Evolutionary conservation across 2,329 filamentous ascomycete genomes (phyloP).

Genomic region (Claviceps fusiformis): DNA sequence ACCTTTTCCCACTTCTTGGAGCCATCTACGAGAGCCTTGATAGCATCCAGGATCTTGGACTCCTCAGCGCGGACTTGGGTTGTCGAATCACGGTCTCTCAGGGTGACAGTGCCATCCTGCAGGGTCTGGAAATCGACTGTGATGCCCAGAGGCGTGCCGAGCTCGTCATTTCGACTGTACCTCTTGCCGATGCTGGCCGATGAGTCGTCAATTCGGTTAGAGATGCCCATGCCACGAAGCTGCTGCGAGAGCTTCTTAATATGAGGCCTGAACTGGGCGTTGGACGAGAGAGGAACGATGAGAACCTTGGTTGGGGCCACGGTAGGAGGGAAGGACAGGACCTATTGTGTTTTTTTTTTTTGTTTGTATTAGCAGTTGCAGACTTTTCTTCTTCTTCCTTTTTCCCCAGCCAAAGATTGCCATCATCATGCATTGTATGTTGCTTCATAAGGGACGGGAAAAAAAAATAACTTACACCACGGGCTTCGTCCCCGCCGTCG

Average conservation of each 20-base stretch:
- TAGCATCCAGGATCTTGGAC: slow-evolving; percentile 64
- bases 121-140: slow-evolving; percentile 94
- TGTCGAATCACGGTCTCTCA: slow-evolving; percentile 82
- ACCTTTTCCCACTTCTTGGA: slow-evolving; percentile 54
- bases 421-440: neutral
- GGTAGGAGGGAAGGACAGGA: slow-evolving; percentile 40
- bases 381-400: no score
- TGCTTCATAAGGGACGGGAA: neutral
- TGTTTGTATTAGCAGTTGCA: neutral
- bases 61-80: slow-evolving; percentile 78
- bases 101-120: slow-evolving; percentile 72
- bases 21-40: slow-evolving; percentile 39
- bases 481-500: slow-evolving; percentile 54
- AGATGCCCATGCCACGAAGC: slow-evolving; percentile 63
- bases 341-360: slow-evolving; percentile 19
- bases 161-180: slow-evolving; percentile 87
- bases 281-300: slow-evolving; percentile 74
- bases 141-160: slow-evolving; percentile 86
- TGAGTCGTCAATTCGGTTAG: slow-evolving; percentile 79
- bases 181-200: slow-evolving; percentile 89
- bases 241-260: slow-evolving; percentile 59
- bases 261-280: slow-evolving; percentile 68
- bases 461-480: slow-evolving; percentile 52
- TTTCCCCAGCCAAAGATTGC: neutral
- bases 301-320: slow-evolving; percentile 94